phyloP scores from a whole-genome alignment of 805 yeast species.

The Ogataea paraovalis region DNA sequence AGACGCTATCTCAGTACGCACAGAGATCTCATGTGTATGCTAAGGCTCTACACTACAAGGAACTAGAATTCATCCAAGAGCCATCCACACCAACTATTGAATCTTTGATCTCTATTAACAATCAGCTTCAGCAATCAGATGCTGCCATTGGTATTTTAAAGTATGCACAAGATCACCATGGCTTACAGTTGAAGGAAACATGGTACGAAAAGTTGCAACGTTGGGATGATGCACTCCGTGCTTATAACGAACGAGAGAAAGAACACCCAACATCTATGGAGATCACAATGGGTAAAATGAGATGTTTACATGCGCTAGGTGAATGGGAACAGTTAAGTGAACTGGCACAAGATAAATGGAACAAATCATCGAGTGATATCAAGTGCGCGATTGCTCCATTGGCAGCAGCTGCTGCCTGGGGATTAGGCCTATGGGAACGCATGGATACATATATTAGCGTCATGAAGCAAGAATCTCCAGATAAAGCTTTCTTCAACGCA shows the following conservation, averaged over 20 bases:
- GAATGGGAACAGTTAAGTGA: constrained; percentile 94
- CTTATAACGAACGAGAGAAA: constrained; percentile 76
- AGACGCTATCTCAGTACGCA: constrained; percentile 87
- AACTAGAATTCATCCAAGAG: constrained; percentile 88
- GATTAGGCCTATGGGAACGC: constrained; percentile 92
- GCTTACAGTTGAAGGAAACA: constrained; percentile 86
- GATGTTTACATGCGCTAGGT: constrained; percentile 96
- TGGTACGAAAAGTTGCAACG: constrained; percentile 97
- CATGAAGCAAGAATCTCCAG: constrained; percentile 91
- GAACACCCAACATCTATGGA: constrained; percentile 71
- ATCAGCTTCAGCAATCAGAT: constrained; percentile 92
- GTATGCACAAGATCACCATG: constrained; percentile 89
- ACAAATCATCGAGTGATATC: constrained; percentile 62
- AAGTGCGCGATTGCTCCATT: constrained; percentile 87
- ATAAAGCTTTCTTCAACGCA: constrained; percentile 91
- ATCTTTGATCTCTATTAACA: constrained; percentile 85
- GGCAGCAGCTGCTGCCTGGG: constrained; percentile 99
- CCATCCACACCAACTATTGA: constrained; percentile 91
- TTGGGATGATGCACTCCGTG: constrained; percentile 96
- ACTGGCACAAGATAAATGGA: constrained; percentile 86
- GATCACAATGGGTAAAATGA: constrained; percentile 94
- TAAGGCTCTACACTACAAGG: constrained; percentile 93
- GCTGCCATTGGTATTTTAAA: constrained; percentile 96
- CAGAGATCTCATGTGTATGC: constrained; percentile 97
- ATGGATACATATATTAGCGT: constrained; percentile 89